Evolutionary conservation across 2,329 filamentous ascomycete genomes (phyloP).

Genomic region (Aspergillus quadricinctus): DNA sequence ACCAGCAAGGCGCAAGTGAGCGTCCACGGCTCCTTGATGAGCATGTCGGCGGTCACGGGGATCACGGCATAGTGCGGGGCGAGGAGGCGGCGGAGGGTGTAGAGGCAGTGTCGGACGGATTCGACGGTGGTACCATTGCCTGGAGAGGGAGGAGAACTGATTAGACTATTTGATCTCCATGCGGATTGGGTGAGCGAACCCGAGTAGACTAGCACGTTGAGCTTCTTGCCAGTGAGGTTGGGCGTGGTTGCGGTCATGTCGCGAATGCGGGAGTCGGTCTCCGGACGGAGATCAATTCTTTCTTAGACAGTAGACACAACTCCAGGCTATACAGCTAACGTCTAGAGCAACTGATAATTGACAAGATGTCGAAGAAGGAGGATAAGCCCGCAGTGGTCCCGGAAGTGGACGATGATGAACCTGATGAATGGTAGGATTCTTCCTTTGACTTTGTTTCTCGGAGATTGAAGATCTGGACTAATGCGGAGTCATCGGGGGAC

Average conservation of each 20-base stretch:
- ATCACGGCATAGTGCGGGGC: conserved; percentile 91
- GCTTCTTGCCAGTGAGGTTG: conserved; percentile 57
- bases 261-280: background rate
- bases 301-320: background rate
- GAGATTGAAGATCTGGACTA: conserved; percentile 8
- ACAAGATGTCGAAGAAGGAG: conserved; percentile 56
- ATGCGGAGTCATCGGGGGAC: conserved; percentile 18
- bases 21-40: conserved; percentile 90
- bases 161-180: conserved; percentile 27
- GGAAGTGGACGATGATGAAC: conserved; percentile 71
- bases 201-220: conserved; percentile 93
- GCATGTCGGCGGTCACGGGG: conserved; percentile 68
- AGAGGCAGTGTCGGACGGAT: conserved; percentile 85
- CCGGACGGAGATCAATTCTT: background rate
- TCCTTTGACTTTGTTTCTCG: conserved; percentile 8
- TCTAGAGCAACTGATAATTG: background rate
- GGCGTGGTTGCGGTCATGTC: conserved; percentile 27
- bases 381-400: conserved; percentile 38
- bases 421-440: conserved; percentile 76
- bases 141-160: conserved; percentile 29
- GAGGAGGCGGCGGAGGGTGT: conserved; percentile 77
- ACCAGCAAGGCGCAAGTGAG: conserved; percentile 83
- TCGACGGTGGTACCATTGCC: conserved; percentile 81
- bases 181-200: conserved; percentile 50
- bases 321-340: background rate